Evolutionary conservation across 163 green algal genomes (phyloP).

Genomic region (Chlamydomonas reinhardtii): DNA sequence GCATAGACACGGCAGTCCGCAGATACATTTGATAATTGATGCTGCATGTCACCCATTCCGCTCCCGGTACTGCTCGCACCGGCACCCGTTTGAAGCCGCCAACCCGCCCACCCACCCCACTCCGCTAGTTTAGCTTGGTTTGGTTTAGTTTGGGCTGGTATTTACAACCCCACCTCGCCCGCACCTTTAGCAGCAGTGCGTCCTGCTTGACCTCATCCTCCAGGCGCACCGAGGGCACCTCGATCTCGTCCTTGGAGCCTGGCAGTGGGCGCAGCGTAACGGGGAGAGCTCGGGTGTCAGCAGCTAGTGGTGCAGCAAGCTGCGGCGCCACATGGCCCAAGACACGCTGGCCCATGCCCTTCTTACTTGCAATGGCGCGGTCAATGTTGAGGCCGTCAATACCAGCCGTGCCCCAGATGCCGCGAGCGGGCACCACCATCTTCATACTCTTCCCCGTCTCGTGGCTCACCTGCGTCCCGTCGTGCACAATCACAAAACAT

Average conservation of each 20-base stretch:
- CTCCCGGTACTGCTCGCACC: no score
- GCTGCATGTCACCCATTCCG: no score
- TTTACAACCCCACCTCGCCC: no score
- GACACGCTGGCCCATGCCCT: neutral
- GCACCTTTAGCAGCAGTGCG: conserved; percentile 77
- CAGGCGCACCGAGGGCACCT: conserved; percentile 61
- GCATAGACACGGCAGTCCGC: no score
- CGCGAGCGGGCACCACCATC: conserved; percentile 69
- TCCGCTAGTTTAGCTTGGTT: no score
- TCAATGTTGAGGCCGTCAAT: conserved; percentile 87
- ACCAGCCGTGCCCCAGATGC: conserved; percentile 85
- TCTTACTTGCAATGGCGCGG: conserved; percentile 66
- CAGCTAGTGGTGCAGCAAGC: no score
- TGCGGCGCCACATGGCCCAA: no score
- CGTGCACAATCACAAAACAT: neutral
- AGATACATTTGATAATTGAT: no score
- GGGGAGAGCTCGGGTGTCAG: neutral
- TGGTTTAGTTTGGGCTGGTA: no score
- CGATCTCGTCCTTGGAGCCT: conserved; percentile 42
- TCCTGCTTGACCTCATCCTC: conserved; percentile 72
- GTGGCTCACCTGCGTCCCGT: conserved; percentile 20
- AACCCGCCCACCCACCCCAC: no score
- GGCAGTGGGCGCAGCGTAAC: no score
- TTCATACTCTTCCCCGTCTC: conserved; percentile 36
- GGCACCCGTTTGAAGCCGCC: no score